Evolutionary conservation across 768 basidiomycete genomes (phyloP).

Genomic region (Amanita thiersii): DNA sequence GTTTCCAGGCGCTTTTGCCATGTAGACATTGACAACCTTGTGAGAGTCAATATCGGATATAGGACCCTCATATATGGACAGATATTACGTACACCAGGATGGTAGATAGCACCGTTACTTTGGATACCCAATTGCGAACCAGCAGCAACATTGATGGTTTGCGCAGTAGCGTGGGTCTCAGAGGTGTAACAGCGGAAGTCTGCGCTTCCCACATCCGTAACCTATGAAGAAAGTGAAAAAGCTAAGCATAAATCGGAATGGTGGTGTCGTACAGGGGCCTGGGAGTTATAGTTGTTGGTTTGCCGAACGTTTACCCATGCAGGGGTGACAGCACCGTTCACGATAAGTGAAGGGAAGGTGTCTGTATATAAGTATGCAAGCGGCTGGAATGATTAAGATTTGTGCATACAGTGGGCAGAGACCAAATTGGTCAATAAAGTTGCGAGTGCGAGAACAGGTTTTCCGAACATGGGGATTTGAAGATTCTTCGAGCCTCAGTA

Average conservation of each 20-base stretch:
- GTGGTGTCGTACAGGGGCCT: slow-evolving; percentile 21
- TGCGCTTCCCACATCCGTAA: slow-evolving; percentile 36
- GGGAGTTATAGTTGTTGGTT: slow-evolving; percentile 38
- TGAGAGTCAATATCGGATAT: neutral
- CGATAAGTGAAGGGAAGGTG: slow-evolving; percentile 36
- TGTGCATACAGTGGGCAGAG: neutral
- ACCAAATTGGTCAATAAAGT: neutral
- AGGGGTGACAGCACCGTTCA: slow-evolving; percentile 27
- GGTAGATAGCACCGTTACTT: slow-evolving; percentile 35
- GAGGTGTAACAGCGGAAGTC: slow-evolving; percentile 43
- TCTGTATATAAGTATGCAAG: slow-evolving; percentile 23
- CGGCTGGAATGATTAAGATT: neutral
- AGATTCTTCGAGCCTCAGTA: too few species aligned
- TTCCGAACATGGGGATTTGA: too few species aligned
- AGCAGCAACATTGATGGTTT: slow-evolving; percentile 36
- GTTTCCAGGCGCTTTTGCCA: slow-evolving; percentile 30
- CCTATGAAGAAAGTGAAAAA: too few species aligned
- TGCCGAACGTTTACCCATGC: slow-evolving; percentile 33
- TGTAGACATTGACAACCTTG: slow-evolving; percentile 30
- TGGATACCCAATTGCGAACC: slow-evolving; percentile 35
- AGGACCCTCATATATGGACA: neutral
- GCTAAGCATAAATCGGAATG: neutral
- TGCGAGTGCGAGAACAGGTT: too few species aligned
- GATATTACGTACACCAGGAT: slow-evolving; percentile 39
- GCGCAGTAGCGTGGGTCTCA: slow-evolving; percentile 27